A percentile compares a stretch with the other conserved stretches of the same genome.
These are phyloP conservation scores for Rubroboletus satanas DNA, from an alignment of 768 basidiomycete genomes.

Conservation along the genomic window DNA sequence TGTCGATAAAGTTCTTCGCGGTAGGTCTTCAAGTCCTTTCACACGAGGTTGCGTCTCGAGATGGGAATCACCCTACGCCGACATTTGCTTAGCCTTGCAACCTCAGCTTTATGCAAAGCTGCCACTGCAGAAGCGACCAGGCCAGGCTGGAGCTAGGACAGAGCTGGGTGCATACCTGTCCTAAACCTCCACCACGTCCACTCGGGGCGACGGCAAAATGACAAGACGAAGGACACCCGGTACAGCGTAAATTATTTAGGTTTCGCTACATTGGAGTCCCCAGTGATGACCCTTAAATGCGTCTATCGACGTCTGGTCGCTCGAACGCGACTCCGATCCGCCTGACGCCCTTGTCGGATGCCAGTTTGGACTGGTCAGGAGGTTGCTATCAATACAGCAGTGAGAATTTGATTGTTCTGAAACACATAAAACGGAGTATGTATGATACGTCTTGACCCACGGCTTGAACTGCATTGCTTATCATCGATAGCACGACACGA, in stretches of 20 bases:
- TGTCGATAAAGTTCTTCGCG: background rate
- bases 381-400: conserved; percentile 15
- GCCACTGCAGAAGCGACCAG: background rate
- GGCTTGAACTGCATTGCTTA: background rate
- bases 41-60: conserved; percentile 14
- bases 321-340: background rate
- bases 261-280: background rate
- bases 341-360: conserved; percentile 2
- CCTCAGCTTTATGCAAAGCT: background rate
- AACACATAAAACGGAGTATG: background rate
- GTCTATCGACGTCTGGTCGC: background rate
- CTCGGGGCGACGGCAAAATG: background rate
- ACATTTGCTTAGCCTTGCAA: background rate
- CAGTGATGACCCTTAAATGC: background rate
- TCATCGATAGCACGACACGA: background rate
- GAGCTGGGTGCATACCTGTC: background rate
- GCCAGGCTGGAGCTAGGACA: background rate
- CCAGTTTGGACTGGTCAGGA: background rate
- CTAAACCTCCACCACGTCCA: background rate
- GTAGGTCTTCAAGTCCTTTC: conserved; percentile 4
- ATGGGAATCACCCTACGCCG: background rate
- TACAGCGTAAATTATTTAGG: background rate
- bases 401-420: conserved; percentile 5
- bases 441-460: background rate
- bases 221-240: background rate